Evolutionary conservation across 1,139 yeast genomes (phyloP), one percentile per base, ranked within the genome.

Genomic region (Lizanozyma gosingica): DNA sequence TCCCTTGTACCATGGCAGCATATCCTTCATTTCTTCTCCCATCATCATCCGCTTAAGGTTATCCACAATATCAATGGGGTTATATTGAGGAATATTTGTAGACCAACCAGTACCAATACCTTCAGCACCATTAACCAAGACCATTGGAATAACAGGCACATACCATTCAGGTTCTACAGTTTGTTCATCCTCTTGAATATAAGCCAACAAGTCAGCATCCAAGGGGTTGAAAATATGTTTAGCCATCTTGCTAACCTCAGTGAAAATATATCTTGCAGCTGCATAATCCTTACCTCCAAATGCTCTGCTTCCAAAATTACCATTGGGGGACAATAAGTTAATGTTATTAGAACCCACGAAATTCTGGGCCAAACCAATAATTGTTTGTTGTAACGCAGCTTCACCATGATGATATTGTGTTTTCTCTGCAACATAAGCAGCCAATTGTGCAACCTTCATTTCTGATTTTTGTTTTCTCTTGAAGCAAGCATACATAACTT

Each of bases 21-120:
- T 80, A 37, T 83, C 86, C 36, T 65, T 71, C 59, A 80, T 60
- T 35, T 78, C 83, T 50, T 86, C 84, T 9, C 80, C 85, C 27
- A 71, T 69, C 90, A 94, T 81, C 51, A 92, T 57, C 36, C 76
- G 75, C 43, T 78, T 75, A 34, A 94, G 65, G 52, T 94, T 92
- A 2, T 62, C 67, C 18, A 87, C 88, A 46, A 94, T 70, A 56
- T 92, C 98, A 18, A 60, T 55, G 0, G 99, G 99, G 56, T 92
- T 88, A 61, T 76, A 92, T 36, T 85, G 79, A 2, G 98, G 99
- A 47, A 94, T 83, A 46, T 78, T 80, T 1, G 98, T 88, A 46
- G 96, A 86, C 97, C 98, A 94, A 51, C 98, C 99, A 39, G 98
- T 90, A 49, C 99, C 99, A 60, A 94, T 94, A 65, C 99, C 99